Percentiles rank a stretch among this genome's conserved stretches.
Evolutionary conservation across 2,329 filamentous ascomycete species (phyloP).

Genomic region (Alternaria viburni): DNA sequence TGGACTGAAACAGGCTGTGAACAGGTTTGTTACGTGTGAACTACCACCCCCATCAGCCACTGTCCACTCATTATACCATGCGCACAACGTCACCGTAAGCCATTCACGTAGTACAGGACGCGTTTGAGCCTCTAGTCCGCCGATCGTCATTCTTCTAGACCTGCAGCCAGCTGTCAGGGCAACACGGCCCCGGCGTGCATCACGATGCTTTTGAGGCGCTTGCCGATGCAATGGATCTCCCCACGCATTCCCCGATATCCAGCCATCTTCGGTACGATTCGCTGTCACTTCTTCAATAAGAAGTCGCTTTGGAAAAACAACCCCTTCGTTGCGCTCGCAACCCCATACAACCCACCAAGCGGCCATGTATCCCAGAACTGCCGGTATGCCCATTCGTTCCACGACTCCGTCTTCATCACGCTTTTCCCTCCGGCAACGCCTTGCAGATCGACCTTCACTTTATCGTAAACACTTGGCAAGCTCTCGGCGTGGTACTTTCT

Average conservation of each 20-base stretch:
- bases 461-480: conserved; percentile 74
- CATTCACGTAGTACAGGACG: background rate
- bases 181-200: background rate
- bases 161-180: conserved; percentile 8
- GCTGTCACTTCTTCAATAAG: conserved; percentile 36
- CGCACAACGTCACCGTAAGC: conserved; percentile 9
- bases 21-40: background rate
- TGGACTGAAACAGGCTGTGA: conserved; percentile 1
- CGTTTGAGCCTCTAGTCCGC: background rate
- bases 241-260: background rate
- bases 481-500: conserved; percentile 67
- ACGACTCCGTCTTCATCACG: conserved; percentile 21
- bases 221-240: conserved; percentile 3
- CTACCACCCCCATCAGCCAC: background rate
- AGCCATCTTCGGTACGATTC: background rate
- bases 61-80: background rate
- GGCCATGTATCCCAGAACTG: conserved; percentile 46
- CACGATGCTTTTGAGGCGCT: background rate
- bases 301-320: conserved; percentile 42
- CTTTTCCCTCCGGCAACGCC: conserved; percentile 34
- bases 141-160: conserved; percentile 2
- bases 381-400: conserved; percentile 35
- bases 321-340: conserved; percentile 45
- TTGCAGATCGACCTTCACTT: conserved; percentile 58
- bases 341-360: conserved; percentile 48